Evolutionary conservation across 768 basidiomycete species (phyloP).

Genomic region (Lentinula edodes): DNA sequence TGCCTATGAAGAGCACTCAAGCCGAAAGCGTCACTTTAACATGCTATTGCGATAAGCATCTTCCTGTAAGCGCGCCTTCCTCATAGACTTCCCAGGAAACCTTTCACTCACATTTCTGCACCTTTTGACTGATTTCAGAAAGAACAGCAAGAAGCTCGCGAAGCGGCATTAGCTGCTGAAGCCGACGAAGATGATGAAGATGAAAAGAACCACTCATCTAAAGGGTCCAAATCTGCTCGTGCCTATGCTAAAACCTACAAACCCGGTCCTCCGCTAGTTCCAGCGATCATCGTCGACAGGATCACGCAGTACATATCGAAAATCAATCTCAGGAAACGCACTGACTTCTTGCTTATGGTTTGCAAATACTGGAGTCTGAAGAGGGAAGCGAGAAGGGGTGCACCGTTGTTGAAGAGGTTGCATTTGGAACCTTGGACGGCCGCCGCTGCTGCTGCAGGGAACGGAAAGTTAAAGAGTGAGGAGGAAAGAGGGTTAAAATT

Average conservation of each 20-base stretch:
- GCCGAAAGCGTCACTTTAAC: constrained; percentile 71
- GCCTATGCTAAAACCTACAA: constrained; percentile 91
- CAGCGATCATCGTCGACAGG: constrained; percentile 74
- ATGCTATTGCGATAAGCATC: constrained; percentile 86
- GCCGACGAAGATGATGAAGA: constrained; percentile 35
- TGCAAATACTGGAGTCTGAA: constrained; percentile 98
- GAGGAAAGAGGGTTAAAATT: constrained; percentile 80
- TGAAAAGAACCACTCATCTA: constrained; percentile 31
- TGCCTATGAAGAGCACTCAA: constrained; percentile 82
- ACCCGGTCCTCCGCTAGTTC: constrained; percentile 89
- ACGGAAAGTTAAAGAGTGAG: constrained; percentile 61
- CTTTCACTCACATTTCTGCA: neutral
- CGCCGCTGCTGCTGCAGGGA: constrained; percentile 30
- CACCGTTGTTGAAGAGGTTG: constrained; percentile 86
- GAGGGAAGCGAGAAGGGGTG: constrained; percentile 87
- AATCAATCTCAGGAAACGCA: constrained; percentile 68
- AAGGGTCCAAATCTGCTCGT: constrained; percentile 72
- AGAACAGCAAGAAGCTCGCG: constrained; percentile 63
- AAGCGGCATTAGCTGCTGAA: constrained; percentile 48
- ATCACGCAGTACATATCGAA: constrained; percentile 71
- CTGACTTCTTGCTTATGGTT: constrained; percentile 68
- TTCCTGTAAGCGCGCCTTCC: constrained; percentile 55
- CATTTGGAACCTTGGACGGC: constrained; percentile 99
- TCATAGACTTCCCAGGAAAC: neutral
- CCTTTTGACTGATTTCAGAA: constrained; percentile 33